Conservation (phyloP, 331 rosid genomes). For the Malus hybrid region DNA sequence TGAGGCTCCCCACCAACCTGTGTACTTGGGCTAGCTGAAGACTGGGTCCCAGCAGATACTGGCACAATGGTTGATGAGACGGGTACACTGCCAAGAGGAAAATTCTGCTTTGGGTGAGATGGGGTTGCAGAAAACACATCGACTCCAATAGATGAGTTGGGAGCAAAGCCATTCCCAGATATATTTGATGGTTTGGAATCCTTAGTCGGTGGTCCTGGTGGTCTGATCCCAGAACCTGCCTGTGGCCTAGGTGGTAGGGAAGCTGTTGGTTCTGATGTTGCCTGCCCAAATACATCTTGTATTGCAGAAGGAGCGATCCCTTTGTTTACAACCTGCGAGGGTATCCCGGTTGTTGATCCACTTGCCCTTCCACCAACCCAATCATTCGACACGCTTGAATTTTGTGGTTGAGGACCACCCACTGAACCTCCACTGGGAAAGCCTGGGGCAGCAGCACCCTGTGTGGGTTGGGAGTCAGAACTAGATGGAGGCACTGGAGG, state of each 20-base stretch:
- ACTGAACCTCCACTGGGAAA: slow-evolving; percentile 27
- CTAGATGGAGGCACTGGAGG: slow-evolving; percentile 35
- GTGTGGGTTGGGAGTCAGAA: slow-evolving; percentile 33
- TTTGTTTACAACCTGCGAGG: slow-evolving; percentile 34
- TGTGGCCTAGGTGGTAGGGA: slow-evolving; percentile 37
- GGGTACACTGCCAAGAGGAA: slow-evolving; percentile 29
- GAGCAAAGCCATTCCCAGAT: slow-evolving; percentile 60
- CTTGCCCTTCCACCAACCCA: slow-evolving; percentile 26
- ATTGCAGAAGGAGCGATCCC: slow-evolving; percentile 36
- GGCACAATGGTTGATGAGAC: slow-evolving; percentile 44
- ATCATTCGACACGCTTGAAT: slow-evolving; percentile 30
- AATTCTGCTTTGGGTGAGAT: slow-evolving; percentile 46
- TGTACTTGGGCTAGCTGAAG: slow-evolving; percentile 34
- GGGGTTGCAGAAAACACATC: slow-evolving; percentile 58
- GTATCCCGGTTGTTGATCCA: slow-evolving; percentile 21
- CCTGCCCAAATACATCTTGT: slow-evolving; percentile 46
- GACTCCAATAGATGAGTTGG: slow-evolving; percentile 61
- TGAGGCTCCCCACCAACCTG: slow-evolving; percentile 46
- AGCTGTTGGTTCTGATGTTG: slow-evolving; percentile 42
- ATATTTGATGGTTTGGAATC: slow-evolving; percentile 36
- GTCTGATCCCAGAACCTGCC: slow-evolving; percentile 32
- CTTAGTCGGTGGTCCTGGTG: slow-evolving; percentile 39
- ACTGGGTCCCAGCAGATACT: slow-evolving; percentile 40
- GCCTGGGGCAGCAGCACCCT: slow-evolving; percentile 41
- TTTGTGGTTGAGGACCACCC: slow-evolving; percentile 33